Percentiles rank a stretch among this genome's conserved stretches.
These are phyloP conservation scores for Coffea canephora DNA, from an alignment of 257 asterid genomes.

Conservation along the genomic window DNA sequence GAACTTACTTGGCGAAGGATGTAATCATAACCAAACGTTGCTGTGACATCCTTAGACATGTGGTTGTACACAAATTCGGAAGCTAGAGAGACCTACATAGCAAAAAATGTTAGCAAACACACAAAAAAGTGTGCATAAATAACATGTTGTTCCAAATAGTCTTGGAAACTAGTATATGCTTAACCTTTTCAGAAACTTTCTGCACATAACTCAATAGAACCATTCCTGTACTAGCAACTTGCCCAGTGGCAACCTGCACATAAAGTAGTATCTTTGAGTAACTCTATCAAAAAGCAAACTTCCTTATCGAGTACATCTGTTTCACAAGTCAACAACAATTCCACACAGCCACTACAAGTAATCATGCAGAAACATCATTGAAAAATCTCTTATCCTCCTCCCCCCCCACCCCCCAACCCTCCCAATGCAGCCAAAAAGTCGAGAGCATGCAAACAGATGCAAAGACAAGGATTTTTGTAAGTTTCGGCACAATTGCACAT, in stretches of 20 bases:
- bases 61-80: conserved; percentile 87
- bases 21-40: conserved; percentile 91
- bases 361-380: not conserved
- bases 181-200: conserved; percentile 82
- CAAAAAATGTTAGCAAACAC: conserved; percentile 14
- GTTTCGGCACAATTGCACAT: not conserved
- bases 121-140: conserved; percentile 1
- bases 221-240: conserved; percentile 92
- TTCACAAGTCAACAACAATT: conserved; percentile 1
- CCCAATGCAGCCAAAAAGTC: not conserved
- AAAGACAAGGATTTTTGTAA: not conserved
- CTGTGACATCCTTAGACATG: conserved; percentile 82
- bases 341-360: not conserved
- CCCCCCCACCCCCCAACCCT: no score
- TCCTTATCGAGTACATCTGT: not conserved
- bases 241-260: conserved; percentile 86
- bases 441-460: not conserved
- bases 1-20: conserved; percentile 78
- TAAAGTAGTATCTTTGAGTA: not conserved
- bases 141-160: not conserved
- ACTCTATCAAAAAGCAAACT: not conserved
- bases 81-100: conserved; percentile 80
- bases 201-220: conserved; percentile 88
- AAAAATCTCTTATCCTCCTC: not conserved
- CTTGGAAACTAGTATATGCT: not conserved